Evolutionary conservation across 83 land plant genomes (phyloP).

Genomic region (Diphasiastrum complanatum): DNA sequence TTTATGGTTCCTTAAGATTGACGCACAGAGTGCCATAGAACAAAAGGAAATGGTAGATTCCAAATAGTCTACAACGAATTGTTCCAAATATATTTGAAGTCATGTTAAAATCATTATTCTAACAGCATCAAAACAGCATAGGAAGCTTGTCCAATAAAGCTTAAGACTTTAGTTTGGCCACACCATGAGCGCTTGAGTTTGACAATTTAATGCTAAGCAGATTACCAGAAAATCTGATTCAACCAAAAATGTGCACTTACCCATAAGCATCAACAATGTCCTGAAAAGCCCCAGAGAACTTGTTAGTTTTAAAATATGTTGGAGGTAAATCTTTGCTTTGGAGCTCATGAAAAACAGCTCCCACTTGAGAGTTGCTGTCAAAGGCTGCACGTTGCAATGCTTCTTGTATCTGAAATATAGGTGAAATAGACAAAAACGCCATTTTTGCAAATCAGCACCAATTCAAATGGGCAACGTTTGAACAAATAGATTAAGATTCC

Average conservation of each 20-base stretch:
- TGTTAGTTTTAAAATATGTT: conserved; percentile 80
- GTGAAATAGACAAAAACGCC: background rate
- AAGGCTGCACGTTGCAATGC: conserved; percentile 69
- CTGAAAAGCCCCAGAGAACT: conserved; percentile 80
- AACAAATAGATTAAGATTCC: conserved; percentile 3
- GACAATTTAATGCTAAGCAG: too few relatives aligned
- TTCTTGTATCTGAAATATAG: conserved; percentile 67
- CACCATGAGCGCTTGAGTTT: too few relatives aligned
- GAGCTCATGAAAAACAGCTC: conserved; percentile 74
- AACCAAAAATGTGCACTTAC: conserved; percentile 56
- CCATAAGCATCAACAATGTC: conserved; percentile 99
- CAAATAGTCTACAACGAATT: too few relatives aligned
- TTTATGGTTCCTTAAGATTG: too few relatives aligned
- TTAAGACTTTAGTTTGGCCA: too few relatives aligned
- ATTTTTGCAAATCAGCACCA: background rate
- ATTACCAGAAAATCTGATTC: too few relatives aligned
- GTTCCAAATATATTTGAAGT: too few relatives aligned
- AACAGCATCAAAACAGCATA: too few relatives aligned
- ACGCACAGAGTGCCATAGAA: too few relatives aligned
- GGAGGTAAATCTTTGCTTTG: conserved; percentile 76
- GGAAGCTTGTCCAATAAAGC: too few relatives aligned
- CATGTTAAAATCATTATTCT: too few relatives aligned
- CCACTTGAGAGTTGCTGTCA: conserved; percentile 89
- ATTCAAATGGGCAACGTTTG: background rate
- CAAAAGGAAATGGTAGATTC: too few relatives aligned